Percentiles rank a stretch among this genome's conserved stretches.
Conservation (phyloP, 2,329 filamentous ascomycete genomes). For the Diaporthe citrichinensis region DNA sequence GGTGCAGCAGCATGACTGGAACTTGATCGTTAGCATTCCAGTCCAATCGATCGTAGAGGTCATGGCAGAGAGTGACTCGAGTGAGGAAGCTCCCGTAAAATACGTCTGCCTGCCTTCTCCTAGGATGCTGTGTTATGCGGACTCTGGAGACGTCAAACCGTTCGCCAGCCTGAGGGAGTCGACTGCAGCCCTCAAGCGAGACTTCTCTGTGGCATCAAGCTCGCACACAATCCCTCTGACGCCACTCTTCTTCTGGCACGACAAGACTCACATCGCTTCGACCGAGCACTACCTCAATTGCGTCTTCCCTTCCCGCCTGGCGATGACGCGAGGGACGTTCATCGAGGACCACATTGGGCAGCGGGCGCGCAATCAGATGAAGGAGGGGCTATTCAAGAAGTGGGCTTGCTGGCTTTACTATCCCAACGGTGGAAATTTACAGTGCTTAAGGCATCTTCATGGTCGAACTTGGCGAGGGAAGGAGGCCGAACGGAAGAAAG, state of each 20-base stretch:
- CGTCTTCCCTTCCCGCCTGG: slow-evolving; percentile 64
- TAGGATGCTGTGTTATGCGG: slow-evolving; percentile 66
- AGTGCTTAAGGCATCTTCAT: slow-evolving; percentile 65
- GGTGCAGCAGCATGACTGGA: slow-evolving; percentile 72
- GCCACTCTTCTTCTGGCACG: slow-evolving; percentile 72
- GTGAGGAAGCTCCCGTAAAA: slow-evolving; percentile 56
- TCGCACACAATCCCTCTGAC: slow-evolving; percentile 59
- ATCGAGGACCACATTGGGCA: slow-evolving; percentile 71
- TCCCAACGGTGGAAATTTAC: slow-evolving; percentile 58
- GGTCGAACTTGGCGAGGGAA: slow-evolving; percentile 65
- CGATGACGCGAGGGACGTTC: slow-evolving; percentile 66
- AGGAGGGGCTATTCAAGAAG: slow-evolving; percentile 63
- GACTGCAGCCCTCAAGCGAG: slow-evolving; percentile 58
- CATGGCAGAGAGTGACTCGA: slow-evolving; percentile 56
- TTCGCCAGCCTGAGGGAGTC: slow-evolving; percentile 59
- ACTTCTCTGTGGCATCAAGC: slow-evolving; percentile 50
- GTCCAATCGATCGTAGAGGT: slow-evolving; percentile 58
- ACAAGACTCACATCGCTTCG: slow-evolving; percentile 68
- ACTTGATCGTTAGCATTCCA: slow-evolving; percentile 61
- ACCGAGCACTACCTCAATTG: slow-evolving; percentile 63
- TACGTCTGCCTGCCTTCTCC: slow-evolving; percentile 68
- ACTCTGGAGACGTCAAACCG: slow-evolving; percentile 59
- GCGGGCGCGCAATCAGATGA: slow-evolving; percentile 69
- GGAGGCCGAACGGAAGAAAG: slow-evolving; percentile 47
- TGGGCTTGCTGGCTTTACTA: slow-evolving; percentile 72